Evolutionary conservation across 2,329 filamentous ascomycete species (phyloP).

Genomic region (Orbilia ellipsospora): DNA sequence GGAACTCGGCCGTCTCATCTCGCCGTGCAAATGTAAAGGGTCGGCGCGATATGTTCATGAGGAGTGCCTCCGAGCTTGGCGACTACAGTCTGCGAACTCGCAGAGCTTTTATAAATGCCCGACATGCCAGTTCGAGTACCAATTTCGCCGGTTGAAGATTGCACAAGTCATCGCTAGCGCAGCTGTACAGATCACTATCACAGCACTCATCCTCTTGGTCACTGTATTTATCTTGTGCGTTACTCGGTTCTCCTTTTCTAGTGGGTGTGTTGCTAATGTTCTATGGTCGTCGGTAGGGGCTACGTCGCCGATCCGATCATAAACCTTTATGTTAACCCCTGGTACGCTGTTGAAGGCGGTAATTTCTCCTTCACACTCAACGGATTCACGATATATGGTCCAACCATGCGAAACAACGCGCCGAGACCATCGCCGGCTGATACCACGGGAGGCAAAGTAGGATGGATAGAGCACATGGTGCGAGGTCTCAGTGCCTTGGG

Average conservation of each 20-base stretch:
- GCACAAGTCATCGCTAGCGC: constrained; percentile 69
- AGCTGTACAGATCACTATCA: constrained; percentile 75
- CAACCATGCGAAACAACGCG: constrained; percentile 14
- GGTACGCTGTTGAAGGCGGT: constrained; percentile 49
- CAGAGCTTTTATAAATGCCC: constrained; percentile 88
- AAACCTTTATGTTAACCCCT: constrained; percentile 84
- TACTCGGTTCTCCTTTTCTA: neutral
- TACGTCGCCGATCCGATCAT: constrained; percentile 94
- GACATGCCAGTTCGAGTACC: constrained; percentile 86
- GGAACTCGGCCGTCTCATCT: constrained; percentile 79
- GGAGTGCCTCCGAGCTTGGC: constrained; percentile 85
- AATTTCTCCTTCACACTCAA: constrained; percentile 49
- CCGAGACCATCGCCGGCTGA: constrained; percentile 53
- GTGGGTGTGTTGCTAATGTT: constrained; percentile 6
- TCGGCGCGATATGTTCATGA: constrained; percentile 95
- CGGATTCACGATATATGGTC: constrained; percentile 36
- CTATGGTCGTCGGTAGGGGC: constrained; percentile 72
- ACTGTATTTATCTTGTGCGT: constrained; percentile 68
- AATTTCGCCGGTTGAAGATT: constrained; percentile 75
- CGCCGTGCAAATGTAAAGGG: constrained; percentile 93
- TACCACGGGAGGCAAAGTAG: constrained; percentile 67
- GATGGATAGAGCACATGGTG: constrained; percentile 84
- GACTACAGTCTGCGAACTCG: constrained; percentile 75
- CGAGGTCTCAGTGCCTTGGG: constrained; percentile 93
- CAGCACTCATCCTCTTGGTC: constrained; percentile 75